Percentiles rank a stretch among this genome's conserved stretches.
phyloP scores from a whole-genome alignment of 2,329 filamentous ascomycete species.

The Ophiostoma tasmaniense region DNA sequence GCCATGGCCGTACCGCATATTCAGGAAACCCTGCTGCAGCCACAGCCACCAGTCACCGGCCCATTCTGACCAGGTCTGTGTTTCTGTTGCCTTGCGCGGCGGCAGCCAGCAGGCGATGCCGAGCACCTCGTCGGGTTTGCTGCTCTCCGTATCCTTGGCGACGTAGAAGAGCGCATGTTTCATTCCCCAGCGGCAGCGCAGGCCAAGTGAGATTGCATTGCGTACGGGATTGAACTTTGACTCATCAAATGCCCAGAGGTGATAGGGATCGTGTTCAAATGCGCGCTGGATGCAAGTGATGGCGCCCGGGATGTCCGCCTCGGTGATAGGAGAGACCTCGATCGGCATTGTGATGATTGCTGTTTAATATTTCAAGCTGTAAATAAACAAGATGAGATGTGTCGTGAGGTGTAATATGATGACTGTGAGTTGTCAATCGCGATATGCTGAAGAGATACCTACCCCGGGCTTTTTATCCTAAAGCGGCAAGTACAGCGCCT shows the following conservation, averaged over 20 bases:
- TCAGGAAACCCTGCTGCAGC: conserved; percentile 8
- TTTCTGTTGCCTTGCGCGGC: neutral
- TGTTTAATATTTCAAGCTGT: neutral
- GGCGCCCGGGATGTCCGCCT: conserved; percentile 4
- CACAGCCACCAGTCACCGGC: conserved; percentile 9
- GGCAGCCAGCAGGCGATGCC: conserved; percentile 8
- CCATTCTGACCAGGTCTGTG: conserved; percentile 4
- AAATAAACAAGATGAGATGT: neutral
- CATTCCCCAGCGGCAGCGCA: conserved; percentile 8
- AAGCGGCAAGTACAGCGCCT: neutral
- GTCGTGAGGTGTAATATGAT: neutral
- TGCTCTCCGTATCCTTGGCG: neutral
- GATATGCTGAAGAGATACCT: neutral
- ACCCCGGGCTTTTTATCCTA: conserved; percentile 8
- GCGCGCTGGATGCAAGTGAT: conserved; percentile 8
- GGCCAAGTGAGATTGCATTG: conserved; percentile 7
- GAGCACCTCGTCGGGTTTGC: conserved; percentile 2
- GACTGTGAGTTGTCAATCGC: neutral
- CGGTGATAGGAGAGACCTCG: neutral
- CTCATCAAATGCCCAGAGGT: conserved; percentile 2
- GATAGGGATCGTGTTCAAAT: neutral
- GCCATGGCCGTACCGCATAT: conserved; percentile 7
- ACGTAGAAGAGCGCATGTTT: conserved; percentile 7
- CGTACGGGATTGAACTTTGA: neutral
- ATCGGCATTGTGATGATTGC: neutral